Base-by-base conservation (phyloP, 176 grass and related monocot species). In the Melocanna baccifera region DNA sequence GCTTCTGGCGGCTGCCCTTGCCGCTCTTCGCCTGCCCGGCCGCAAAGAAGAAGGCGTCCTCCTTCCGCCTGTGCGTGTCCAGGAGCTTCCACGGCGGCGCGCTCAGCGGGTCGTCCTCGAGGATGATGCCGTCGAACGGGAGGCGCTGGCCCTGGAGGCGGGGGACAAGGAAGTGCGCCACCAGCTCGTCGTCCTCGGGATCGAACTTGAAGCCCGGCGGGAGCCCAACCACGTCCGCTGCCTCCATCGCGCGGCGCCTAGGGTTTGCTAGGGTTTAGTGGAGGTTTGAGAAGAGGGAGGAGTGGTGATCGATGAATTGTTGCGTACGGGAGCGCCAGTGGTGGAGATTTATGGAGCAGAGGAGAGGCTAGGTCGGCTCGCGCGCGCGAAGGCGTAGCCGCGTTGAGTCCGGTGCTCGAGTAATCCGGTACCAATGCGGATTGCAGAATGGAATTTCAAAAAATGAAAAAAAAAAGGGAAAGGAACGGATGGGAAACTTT, bases 71-170 rank as follows among this genome's bases (percentile, higher is more conserved):
- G 81, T 84, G 75, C 40, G 36, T 32, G 23, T 16, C 3, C 20
- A 89, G 22, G 22, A 89, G 47, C 59, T 50, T 45, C 81, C 76
- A 89, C 12, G 87, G 87, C 32, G 68, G 5, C 22, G 61, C 7
- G 5, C 22, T 48, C 5, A 81, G 12, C 6, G 59, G n/a, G 39
- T 71, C 69, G 26, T 46, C 81, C 22, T 84, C 76, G 68, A 74
- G 4, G 68, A 89, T 47, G 8, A 79, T 2, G 65, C 74, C 39
- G 26, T 20, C 48, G 0, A 71, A 23, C 4, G 68, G 68, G 40
- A 71, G 41, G 5, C 16, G 22, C 68, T 46, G 2, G 20, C 2
- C 5, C 12, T 0, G 68, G 22, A 71, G 20, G n/a, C 40, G 68
- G 22, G 37, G 67, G 22, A 70, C 40, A 5, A 70, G 67, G 67